Evolutionary conservation across 2,329 filamentous ascomycete species (phyloP).

Genomic region (Verticillium nubilum): DNA sequence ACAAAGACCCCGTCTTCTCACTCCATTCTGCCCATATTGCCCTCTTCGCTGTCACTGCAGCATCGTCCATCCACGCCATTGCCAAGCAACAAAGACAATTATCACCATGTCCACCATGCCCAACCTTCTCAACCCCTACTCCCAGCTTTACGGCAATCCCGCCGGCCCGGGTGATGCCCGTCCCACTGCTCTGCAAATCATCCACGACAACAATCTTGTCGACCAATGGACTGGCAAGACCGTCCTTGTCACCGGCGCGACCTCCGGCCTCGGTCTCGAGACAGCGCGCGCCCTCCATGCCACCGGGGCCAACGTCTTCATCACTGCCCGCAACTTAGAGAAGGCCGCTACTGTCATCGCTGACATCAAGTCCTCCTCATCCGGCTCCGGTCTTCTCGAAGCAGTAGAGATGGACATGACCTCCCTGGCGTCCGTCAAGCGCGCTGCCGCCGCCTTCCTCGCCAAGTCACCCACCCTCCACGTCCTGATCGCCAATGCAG

Average conservation of each 20-base stretch:
- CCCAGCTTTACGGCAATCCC: constrained; percentile 1
- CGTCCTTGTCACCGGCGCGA: constrained; percentile 35
- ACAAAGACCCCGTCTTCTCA: no score
- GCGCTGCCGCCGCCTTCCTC: constrained; percentile 28
- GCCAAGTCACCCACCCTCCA: constrained; percentile 27
- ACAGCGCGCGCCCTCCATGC: constrained; percentile 29
- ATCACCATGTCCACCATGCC: background rate
- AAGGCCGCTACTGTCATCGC: constrained; percentile 24
- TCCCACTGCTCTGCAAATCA: constrained; percentile 28
- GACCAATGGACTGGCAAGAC: constrained; percentile 27
- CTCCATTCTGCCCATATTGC: no score
- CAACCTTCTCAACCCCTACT: constrained; percentile 4
- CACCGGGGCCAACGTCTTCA: constrained; percentile 37
- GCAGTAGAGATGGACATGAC: constrained; percentile 31
- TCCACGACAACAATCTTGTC: constrained; percentile 22
- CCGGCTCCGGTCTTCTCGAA: constrained; percentile 20
- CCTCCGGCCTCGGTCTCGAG: constrained; percentile 31
- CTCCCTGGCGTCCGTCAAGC: constrained; percentile 31
- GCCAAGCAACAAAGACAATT: background rate
- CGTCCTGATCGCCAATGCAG: constrained; percentile 36
- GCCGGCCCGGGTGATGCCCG: constrained; percentile 28
- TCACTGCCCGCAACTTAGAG: constrained; percentile 32
- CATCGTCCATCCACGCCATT: no score
- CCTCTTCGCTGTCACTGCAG: no score
- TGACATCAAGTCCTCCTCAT: constrained; percentile 25